Base-by-base conservation (phyloP, 768 basidiomycete species). In the Boletus edulis region DNA sequence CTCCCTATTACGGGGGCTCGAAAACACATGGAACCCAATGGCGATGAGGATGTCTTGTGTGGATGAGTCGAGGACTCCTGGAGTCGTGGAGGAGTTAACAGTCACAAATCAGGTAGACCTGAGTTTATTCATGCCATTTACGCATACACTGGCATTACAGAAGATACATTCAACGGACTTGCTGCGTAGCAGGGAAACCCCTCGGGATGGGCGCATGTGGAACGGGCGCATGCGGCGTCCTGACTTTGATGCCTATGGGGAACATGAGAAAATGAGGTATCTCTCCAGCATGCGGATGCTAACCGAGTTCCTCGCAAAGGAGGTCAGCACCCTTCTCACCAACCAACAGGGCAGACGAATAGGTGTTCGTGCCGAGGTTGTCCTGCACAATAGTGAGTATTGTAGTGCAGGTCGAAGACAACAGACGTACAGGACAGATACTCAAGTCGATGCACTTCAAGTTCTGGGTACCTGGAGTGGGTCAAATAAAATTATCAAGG, bases 331-430 rank as follows among this genome's bases (percentile, higher is more conserved):
- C 85, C 72, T 87, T 87, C 76, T 87, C 85, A 31, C 86, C 85
- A 38, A 86, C 82, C 32, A 86, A 66, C 58, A 88, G 70, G 15
- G 86, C 86, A 52, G 84, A 84, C 29, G 84, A 86, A 73, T 87
- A 86, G 6, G 85, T 87, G 75, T 86, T 86, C 41, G 85, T 86
- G 55, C 84, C 85, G 59, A 86, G 70, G 70, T 87, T 87, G 61
- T 85, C 85, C 82, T 84, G 51, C n/a, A 51, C 39, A 29, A 12
- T 17, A 38, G 40, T 57, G 46, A 58, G 49, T 31, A 29, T 29
- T n/a, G 32, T 8, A 42, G 24, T 38, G 35, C 14, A 17, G 32
- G 24, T 15, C 15, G 44, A 18, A 43, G 18, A 31, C 15, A 35
- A 12, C 14, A 40, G 24, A 71, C 81, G 63, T 65, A 84, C 84